phyloP scores from a whole-genome alignment of 306 rosid genomes.

The Fagus sylvatica region DNA sequence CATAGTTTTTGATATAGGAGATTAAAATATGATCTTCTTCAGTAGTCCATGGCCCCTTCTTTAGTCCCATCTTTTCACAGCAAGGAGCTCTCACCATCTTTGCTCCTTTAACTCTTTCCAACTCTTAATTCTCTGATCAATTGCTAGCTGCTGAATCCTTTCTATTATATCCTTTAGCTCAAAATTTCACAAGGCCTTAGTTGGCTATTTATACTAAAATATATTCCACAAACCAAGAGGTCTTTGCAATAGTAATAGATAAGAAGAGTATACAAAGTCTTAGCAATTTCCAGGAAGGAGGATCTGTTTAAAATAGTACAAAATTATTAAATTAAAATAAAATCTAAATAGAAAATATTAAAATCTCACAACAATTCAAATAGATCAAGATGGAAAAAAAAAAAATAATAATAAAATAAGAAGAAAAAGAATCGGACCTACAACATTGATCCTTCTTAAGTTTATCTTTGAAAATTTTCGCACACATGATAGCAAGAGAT shows the following conservation, averaged over 20 bases:
- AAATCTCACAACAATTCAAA: too few relatives aligned
- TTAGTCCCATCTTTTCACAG: constrained; percentile 91
- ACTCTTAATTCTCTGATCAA: too few relatives aligned
- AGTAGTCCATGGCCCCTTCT: constrained; percentile 88
- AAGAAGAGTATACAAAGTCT: constrained; percentile 22
- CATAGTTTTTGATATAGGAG: constrained; percentile 56
- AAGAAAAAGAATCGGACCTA: too few relatives aligned
- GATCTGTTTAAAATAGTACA: neutral
- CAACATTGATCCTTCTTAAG: too few relatives aligned
- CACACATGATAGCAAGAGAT: too few relatives aligned
- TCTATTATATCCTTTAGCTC: neutral
- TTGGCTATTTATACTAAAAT: constrained; percentile 49
- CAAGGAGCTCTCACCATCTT: constrained; percentile 96
- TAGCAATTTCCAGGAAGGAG: constrained; percentile 49
- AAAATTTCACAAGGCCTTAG: constrained; percentile 12
- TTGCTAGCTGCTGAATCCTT: too few relatives aligned
- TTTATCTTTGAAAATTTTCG: too few relatives aligned
- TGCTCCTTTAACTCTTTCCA: neutral
- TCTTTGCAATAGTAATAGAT: too few relatives aligned
- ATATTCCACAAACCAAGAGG: too few relatives aligned
- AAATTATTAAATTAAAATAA: neutral
- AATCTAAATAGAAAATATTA: too few relatives aligned
- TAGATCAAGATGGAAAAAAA: too few relatives aligned
- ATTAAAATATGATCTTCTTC: constrained; percentile 79
- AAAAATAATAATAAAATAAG: too few relatives aligned